Conservation (phyloP, 257 asterid species). For the Henckelia pumila region DNA sequence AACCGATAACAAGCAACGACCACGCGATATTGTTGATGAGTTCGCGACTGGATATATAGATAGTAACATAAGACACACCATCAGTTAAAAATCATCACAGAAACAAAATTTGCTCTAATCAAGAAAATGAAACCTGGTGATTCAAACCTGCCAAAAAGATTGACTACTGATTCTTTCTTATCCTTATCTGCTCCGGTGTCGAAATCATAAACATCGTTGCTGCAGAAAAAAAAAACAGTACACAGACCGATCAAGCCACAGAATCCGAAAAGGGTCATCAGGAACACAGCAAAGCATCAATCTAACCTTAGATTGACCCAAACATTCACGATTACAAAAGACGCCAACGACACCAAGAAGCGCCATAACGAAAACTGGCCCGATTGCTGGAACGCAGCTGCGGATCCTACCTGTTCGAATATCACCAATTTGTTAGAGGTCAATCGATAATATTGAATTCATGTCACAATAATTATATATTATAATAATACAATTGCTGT, state of each 20-base stretch:
- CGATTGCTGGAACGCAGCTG: constrained; percentile 39
- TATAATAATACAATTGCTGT: background rate
- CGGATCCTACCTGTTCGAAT: constrained; percentile 47
- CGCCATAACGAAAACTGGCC: constrained; percentile 41
- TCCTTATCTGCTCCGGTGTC: constrained; percentile 67
- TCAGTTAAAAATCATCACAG: constrained; percentile 1
- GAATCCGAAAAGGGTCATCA: background rate
- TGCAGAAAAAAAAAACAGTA: constrained; percentile 14
- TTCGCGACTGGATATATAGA: constrained; percentile 38
- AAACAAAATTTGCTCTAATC: background rate
- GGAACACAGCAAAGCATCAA: background rate
- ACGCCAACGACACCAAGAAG: constrained; percentile 40
- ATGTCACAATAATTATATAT: background rate
- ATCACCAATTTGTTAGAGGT: too few relatives aligned
- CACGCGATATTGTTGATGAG: constrained; percentile 46
- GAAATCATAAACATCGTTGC: constrained; percentile 72
- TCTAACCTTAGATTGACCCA: constrained; percentile 65
- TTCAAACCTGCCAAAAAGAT: constrained; percentile 46
- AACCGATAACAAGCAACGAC: constrained; percentile 42
- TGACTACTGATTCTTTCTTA: constrained; percentile 67
- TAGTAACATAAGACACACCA: background rate
- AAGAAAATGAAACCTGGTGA: background rate
- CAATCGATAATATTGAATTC: background rate
- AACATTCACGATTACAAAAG: constrained; percentile 39
- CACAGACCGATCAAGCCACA: background rate